Evolutionary conservation across 768 basidiomycete genomes (phyloP).

Genomic region (Scleroderma citrinum): DNA sequence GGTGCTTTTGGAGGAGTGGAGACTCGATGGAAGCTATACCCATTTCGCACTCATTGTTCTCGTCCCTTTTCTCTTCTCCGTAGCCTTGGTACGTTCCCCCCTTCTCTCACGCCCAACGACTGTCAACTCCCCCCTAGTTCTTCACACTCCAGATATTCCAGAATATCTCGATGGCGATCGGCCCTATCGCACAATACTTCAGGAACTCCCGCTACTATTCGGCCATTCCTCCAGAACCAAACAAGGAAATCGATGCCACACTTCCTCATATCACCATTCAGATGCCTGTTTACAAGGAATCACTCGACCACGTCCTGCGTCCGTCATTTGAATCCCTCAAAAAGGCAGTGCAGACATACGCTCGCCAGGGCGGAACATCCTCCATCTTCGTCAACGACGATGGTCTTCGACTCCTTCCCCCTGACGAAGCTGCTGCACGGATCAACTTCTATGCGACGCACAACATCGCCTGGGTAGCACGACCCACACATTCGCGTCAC

Average conservation of each 20-base stretch:
- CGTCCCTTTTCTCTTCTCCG: slow-evolving; percentile 38
- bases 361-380: slow-evolving; percentile 57
- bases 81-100: slow-evolving; percentile 35
- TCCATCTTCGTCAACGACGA: slow-evolving; percentile 59
- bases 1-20: slow-evolving; percentile 49
- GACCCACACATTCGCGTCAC: slow-evolving; percentile 42
- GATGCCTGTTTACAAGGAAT: slow-evolving; percentile 56
- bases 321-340: slow-evolving; percentile 52
- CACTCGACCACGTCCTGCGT: slow-evolving; percentile 45
- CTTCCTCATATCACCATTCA: slow-evolving; percentile 49
- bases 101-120: not conserved
- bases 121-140: slow-evolving; percentile 15
- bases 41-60: slow-evolving; percentile 38
- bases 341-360: slow-evolving; percentile 57
- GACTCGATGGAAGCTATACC: slow-evolving; percentile 40
- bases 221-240: slow-evolving; percentile 37
- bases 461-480: slow-evolving; percentile 54
- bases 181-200: slow-evolving; percentile 47
- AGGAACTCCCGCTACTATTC: slow-evolving; percentile 51
- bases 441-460: slow-evolving; percentile 50
- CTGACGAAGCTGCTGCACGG: slow-evolving; percentile 41
- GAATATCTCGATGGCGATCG: slow-evolving; percentile 36
- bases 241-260: slow-evolving; percentile 37
- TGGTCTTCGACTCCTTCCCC: slow-evolving; percentile 47
- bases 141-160: slow-evolving; percentile 39